Evolutionary conservation across 2,329 filamentous ascomycete species (phyloP), one percentile per base, ranked within the genome.

Genomic region (Ceratocystis alfenasii): DNA sequence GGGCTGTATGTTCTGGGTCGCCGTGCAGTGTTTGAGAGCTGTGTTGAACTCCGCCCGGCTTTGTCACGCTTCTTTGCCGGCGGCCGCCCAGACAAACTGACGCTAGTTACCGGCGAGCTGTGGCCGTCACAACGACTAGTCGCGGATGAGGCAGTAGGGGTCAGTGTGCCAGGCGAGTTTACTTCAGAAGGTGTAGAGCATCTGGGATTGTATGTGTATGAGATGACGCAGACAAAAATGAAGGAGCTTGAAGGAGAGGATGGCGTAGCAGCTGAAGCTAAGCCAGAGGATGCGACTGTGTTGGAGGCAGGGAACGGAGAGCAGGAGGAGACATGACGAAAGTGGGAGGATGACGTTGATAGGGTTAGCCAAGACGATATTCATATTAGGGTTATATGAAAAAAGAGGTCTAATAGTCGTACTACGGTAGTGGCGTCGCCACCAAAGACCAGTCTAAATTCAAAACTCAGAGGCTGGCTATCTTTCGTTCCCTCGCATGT

Each of bases 101-200:
- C 83, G 71, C 81, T 97, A 6, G 86, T 90, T 1, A 90, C 89
- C 0, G 89, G 89, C 20, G 94, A 99, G 77, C 83, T 97, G 78
- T 95, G 85, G 80, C 89, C 89, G 0, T 83, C 88, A 0, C 75
- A 81, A 65, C 80, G 89, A 57, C 75, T 73, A 20, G 46, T 68
- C 12, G 78, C 79, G 7, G 79, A 79, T 20, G 78, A 79, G 5
- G 66, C 22, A 5, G 45, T 17, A 22, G 62, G 50, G 25, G 71
- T 71, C 3, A 73, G 78, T 5, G 77, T 83, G 5, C 76, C 79
- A 1, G 81, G 81, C 12, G 81, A 83, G 71, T 87, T 85, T 0
- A 80, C 84, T 22, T 97, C 99, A 89, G 89, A 93, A 71, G 84
- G 88, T 44, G 87, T 97, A 0, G 93, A 99, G 78, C 94, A 99